Percentiles rank a stretch among this genome's conserved stretches.
Conservation (phyloP, 2,329 filamentous ascomycete genomes). For the Thelonectria rubi region DNA sequence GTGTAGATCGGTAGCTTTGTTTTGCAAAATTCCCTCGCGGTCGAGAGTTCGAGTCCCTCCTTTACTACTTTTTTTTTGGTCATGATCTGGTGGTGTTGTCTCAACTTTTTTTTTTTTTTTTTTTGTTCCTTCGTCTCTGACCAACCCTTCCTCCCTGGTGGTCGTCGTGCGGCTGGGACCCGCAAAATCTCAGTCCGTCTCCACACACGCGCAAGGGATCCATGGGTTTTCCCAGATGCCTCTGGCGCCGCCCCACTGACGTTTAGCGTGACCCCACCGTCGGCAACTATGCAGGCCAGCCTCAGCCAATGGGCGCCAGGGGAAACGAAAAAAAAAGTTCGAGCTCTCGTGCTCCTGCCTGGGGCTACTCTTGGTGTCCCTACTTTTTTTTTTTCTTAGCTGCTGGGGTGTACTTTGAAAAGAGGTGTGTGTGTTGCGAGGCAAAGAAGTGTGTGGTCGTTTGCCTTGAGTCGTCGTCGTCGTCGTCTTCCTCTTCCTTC, state of each 20-base stretch:
- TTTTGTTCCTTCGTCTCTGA: constrained; percentile 14
- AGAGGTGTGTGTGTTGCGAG: neutral
- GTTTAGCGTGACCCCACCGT: constrained; percentile 46
- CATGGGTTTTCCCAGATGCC: constrained; percentile 32
- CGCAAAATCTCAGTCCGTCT: constrained; percentile 13
- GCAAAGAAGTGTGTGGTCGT: constrained; percentile 1
- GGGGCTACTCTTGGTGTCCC: constrained; percentile 23
- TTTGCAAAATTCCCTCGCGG: constrained; percentile 1
- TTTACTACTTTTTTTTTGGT: neutral
- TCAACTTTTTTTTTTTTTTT: constrained; percentile 24
- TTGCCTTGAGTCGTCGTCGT: constrained; percentile 11
- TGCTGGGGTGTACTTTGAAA: constrained; percentile 4
- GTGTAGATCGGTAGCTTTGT: neutral
- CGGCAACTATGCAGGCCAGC: constrained; percentile 47
- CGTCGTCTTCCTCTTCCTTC: constrained; percentile 19
- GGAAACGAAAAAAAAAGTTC: constrained; percentile 51
- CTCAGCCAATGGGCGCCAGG: constrained; percentile 46
- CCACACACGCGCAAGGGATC: constrained; percentile 15
- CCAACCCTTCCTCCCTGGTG: too few species aligned
- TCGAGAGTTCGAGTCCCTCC: constrained; percentile 6
- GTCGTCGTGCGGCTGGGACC: constrained; percentile 30
- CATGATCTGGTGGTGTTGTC: constrained; percentile 11
- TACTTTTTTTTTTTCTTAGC: neutral
- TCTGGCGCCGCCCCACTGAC: constrained; percentile 42
- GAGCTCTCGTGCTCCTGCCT: constrained; percentile 47